Base-by-base conservation (phyloP, 306 rosid species). In the Acacia acuminata region DNA sequence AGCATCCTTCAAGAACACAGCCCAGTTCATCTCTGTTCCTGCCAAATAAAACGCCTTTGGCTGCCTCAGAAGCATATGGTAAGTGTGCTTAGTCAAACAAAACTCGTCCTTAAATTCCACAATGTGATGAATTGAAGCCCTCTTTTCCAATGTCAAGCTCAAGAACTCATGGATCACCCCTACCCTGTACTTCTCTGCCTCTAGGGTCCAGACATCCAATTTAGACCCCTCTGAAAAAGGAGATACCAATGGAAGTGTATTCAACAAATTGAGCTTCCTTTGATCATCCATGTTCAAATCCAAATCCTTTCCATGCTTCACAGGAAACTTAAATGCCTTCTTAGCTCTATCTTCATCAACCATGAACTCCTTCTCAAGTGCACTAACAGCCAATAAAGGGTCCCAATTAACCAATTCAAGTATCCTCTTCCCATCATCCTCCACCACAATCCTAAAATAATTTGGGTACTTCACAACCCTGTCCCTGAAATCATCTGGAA, bases 1-100 rank as follows among this genome's bases (percentile, higher is more conserved):
- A 11, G 90, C 94, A 25, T 90, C 93, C 77, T 88, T 96, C 87
- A 96, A 79, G 88, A 96, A 96, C 73, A 93, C 92, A 72, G 48
- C 94, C 98, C 99, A 96, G 72, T 93, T 96, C 98, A 93, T 96
- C 90, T 93, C 96, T 0, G 97, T 93, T 76, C 99, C 99, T 0
- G 99, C 97, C 75, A 96, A 86, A 86, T 93, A 96, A 84, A 96
- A 93, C n/a, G 92, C 93, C 60, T 88, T 78, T 0, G 94, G 92
- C 87, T 96, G 99, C 88, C 92, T 93, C 84, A 79, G 56, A 65
- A 93, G 97, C 97, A 96, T 93, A 72, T 90, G 92, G 70, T 96
- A 96, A 80, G 98, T 96, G 80, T 96, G 97, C 89, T 88, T 93
- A 40, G 94, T 93, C 86, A 96, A 91, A 81, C 92, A 82, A 78